A percentile compares a stretch with the other conserved stretches of the same genome.
These are phyloP conservation scores for Pleurotus tuber-regium DNA, from an alignment of 768 basidiomycete genomes.

Conservation along the genomic window DNA sequence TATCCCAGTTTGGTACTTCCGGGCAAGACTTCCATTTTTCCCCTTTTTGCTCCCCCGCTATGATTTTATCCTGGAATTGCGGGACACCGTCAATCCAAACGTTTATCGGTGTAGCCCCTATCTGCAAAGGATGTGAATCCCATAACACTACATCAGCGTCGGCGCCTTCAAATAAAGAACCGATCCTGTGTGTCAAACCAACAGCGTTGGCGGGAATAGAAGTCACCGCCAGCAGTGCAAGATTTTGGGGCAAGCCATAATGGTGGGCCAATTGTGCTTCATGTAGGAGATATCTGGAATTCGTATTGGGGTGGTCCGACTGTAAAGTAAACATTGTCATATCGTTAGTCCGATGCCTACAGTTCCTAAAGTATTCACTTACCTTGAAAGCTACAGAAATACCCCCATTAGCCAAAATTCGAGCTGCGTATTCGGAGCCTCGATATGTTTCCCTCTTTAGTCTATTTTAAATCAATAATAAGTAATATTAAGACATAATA, in stretches of 20 bases:
- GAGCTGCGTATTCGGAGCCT: constrained; percentile 75
- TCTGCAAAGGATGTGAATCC: constrained; percentile 71
- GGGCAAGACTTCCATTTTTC: constrained; percentile 47
- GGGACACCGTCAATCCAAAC: constrained; percentile 86
- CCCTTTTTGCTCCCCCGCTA: constrained; percentile 42
- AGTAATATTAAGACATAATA: background rate
- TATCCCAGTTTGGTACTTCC: constrained; percentile 58
- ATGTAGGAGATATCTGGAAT: constrained; percentile 66
- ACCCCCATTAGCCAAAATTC: constrained; percentile 68
- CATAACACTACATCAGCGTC: constrained; percentile 73
- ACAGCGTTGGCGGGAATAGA: constrained; percentile 61
- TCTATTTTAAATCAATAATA: constrained; percentile 21
- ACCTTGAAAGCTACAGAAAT: constrained; percentile 81
- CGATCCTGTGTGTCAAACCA: constrained; percentile 77
- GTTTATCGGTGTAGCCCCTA: constrained; percentile 72
- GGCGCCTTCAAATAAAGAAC: constrained; percentile 54
- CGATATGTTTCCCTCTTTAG: constrained; percentile 57
- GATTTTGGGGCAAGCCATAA: constrained; percentile 55
- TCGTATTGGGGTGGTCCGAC: constrained; percentile 58
- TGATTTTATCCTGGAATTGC: constrained; percentile 48
- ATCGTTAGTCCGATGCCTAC: too few species aligned
- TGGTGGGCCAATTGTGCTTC: constrained; percentile 74
- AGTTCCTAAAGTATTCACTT: too few species aligned
- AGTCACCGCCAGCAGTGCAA: constrained; percentile 66
- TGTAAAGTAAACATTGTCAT: constrained; percentile 22